phyloP scores from a whole-genome alignment of 1,284 basidiomycete species.

The Bjerkandera adusta region DNA sequence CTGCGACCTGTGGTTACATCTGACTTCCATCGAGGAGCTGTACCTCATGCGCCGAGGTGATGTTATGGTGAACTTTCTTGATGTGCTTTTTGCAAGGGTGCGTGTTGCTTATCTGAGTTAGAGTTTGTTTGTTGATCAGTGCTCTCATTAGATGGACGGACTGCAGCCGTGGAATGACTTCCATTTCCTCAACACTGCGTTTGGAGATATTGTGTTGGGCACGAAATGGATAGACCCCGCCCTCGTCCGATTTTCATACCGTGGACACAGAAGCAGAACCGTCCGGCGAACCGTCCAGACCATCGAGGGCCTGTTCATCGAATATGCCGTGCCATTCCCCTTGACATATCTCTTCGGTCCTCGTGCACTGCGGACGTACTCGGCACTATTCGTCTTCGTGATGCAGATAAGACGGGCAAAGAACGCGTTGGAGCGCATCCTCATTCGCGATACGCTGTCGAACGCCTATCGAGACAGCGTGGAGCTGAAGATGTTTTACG shows the following conservation, averaged over 20 bases:
- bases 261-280: conserved; percentile 41
- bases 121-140: background rate
- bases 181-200: conserved; percentile 79
- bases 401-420: conserved; percentile 77
- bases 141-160: conserved; percentile 58
- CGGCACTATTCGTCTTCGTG: conserved; percentile 74
- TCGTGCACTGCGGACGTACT: conserved; percentile 56
- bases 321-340: conserved; percentile 82
- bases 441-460: conserved; percentile 50
- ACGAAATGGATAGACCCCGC: conserved; percentile 65
- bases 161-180: conserved; percentile 77
- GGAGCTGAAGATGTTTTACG: conserved; percentile 66
- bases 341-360: conserved; percentile 77
- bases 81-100: conserved; percentile 72
- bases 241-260: conserved; percentile 72
- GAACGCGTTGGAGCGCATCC: conserved; percentile 62
- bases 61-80: conserved; percentile 69
- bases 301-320: conserved; percentile 65
- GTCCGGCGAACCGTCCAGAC: conserved; percentile 53
- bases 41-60: conserved; percentile 75
- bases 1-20: conserved; percentile 67
- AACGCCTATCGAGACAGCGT: conserved; percentile 24
- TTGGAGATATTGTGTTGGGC: conserved; percentile 59
- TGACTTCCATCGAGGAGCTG: conserved; percentile 70
- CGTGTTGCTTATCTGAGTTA: conserved; percentile 13